Evolutionary conservation across 176 grass and related monocot species (phyloP), one percentile per base, ranked within the genome.

Genomic region (Avena eriantha): DNA sequence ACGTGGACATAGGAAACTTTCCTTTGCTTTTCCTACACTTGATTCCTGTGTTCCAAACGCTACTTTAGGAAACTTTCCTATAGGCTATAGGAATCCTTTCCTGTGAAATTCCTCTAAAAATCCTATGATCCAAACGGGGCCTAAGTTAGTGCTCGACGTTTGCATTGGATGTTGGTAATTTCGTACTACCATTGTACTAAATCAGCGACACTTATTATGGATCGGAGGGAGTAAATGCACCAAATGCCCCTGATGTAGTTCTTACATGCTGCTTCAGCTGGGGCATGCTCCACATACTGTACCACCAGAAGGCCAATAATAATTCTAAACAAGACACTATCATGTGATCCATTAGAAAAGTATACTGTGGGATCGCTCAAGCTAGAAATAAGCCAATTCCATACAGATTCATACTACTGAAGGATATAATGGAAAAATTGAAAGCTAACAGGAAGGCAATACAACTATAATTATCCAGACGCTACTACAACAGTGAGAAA

Each of bases 401-500:
- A 19, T 39, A 36, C 13, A 47, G 73, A 48, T 41, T 4, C 7
- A 15, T 24, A 16, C 13, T 61, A 6, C 9, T 73, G 23, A 61
- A 13, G 29, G 35, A 41, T 18, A 41, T 21, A 73, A 61, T 10
- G 43, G 8, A 39, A 60, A 74, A 50, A 57, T 2, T 48, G 8
- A n/a, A 11, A 46, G 14, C 80, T 55, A 54, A 10, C 16, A 12
- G 10, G 4, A 35, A 71, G 26, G 35, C 11, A 69, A 34, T n/a
- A 76, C 35, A 29, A 57, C 26, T 15, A 3, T 18, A 83, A 78
- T 53, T 46, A 66, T 16, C 13, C 10, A 83, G 64, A 60, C 50
- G n/a, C 9, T 59, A 65, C 41, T 61, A 47, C 14, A 4, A 80
- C 10, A 83, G 70, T 26, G 5, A 34, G 39, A 88, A 83, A 83